phyloP scores from a whole-genome alignment of 169 alveolate genomes.

The Plasmodium blacklocki region DNA sequence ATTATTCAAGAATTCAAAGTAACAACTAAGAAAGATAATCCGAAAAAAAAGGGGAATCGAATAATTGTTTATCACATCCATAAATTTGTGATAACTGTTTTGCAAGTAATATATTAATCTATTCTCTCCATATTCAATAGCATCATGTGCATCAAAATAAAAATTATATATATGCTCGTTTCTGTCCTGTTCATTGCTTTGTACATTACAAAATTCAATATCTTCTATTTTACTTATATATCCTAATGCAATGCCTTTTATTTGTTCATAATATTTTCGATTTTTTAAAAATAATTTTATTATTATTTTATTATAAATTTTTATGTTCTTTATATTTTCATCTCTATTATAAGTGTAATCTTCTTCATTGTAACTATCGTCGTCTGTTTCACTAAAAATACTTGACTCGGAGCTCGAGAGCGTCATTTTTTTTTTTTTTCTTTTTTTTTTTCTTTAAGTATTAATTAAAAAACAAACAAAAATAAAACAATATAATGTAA shows the following conservation, averaged over 20 bases:
- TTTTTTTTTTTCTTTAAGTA: background rate
- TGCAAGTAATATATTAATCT: conserved; percentile 68
- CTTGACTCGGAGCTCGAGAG: conserved; percentile 68
- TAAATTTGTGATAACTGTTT: conserved; percentile 63
- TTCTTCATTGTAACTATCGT: conserved; percentile 42
- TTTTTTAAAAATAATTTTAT: conserved; percentile 69
- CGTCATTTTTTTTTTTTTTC: conserved; percentile 17
- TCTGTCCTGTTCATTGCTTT: conserved; percentile 17
- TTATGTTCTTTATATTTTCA: conserved; percentile 59
- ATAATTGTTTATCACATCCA: conserved; percentile 60
- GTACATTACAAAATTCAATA: conserved; percentile 35
- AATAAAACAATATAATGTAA: background rate
- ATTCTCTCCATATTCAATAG: conserved; percentile 68
- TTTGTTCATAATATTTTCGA: conserved; percentile 63
- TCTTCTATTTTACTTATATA: conserved; percentile 70
- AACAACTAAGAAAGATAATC: conserved; percentile 62
- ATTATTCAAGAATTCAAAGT: conserved; percentile 40
- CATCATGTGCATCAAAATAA: conserved; percentile 66
- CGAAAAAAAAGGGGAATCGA: conserved; percentile 65
- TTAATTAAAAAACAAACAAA: conserved; percentile 4
- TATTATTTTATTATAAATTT: conserved; percentile 35
- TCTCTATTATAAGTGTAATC: conserved; percentile 29
- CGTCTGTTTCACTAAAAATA: conserved; percentile 67
- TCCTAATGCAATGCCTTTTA: conserved; percentile 48
- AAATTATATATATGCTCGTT: conserved; percentile 60